Conservation (phyloP, 1,284 basidiomycete genomes). For the Vanrija humicola region DNA sequence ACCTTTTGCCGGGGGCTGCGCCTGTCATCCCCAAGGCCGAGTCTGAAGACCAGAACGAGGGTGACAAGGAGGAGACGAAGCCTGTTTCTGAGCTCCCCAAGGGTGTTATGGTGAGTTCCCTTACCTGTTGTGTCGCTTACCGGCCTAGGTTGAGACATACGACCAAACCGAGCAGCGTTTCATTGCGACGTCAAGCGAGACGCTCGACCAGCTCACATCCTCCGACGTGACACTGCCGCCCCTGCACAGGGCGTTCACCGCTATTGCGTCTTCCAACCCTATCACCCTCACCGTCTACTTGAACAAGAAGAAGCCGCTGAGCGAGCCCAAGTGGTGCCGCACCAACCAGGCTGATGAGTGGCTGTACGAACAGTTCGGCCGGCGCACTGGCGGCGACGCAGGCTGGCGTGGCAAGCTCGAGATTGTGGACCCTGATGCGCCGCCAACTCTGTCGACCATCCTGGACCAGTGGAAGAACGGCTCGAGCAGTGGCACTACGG, state of each 20-base stretch:
- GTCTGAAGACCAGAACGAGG: constrained; percentile 2
- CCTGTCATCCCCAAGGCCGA: constrained; percentile 1
- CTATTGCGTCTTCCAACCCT: constrained; percentile 4
- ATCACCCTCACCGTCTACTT: constrained; percentile 57
- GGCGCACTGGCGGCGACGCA: constrained; percentile 54
- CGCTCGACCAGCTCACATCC: constrained; percentile 27
- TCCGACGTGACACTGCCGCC: constrained; percentile 20
- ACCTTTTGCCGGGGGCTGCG: constrained; percentile 42
- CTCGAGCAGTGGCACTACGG: constrained; percentile 67
- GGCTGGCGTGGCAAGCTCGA: constrained; percentile 92
- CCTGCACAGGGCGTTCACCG: constrained; percentile 20
- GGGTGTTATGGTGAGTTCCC: constrained; percentile 46
- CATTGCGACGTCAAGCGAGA: constrained; percentile 27
- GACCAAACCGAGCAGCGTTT: constrained; percentile 43
- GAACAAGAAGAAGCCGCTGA: constrained; percentile 79
- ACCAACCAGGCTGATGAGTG: constrained; percentile 89
- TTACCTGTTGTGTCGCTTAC: neutral
- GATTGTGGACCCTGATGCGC: constrained; percentile 91
- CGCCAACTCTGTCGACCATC: constrained; percentile 83
- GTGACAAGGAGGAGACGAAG: constrained; percentile 8
- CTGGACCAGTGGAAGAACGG: constrained; percentile 81
- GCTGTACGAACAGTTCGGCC: constrained; percentile 78
- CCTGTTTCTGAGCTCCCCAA: constrained; percentile 26
- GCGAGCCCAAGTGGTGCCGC: constrained; percentile 93
- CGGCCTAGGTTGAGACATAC: constrained; percentile 43